Conservation (phyloP, 2,329 filamentous ascomycete species). For the Torrubiellomyces zombiae region DNA sequence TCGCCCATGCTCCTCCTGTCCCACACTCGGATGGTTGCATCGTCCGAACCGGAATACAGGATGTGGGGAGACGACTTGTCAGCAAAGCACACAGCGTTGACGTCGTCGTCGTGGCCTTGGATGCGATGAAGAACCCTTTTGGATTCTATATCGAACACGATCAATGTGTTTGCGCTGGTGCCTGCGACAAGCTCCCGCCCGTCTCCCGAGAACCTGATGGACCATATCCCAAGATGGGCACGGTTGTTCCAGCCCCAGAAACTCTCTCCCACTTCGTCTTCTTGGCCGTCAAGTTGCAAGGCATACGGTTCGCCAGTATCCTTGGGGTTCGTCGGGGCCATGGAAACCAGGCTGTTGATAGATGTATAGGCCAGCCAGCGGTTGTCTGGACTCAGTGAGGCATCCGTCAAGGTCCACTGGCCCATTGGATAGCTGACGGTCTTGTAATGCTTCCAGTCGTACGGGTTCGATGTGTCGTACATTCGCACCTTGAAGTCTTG, state of each 20-base stretch:
- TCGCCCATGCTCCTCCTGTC: conserved; percentile 86
- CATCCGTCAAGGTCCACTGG: conserved; percentile 93
- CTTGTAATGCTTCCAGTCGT: conserved; percentile 92
- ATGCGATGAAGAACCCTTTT: conserved; percentile 59
- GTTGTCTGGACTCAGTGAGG: conserved; percentile 80
- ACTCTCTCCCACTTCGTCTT: conserved; percentile 5
- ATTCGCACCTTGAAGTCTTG: conserved; percentile 91
- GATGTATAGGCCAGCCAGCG: conserved; percentile 83
- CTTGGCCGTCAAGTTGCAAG: conserved; percentile 54
- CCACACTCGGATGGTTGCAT: conserved; percentile 90
- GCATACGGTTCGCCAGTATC: conserved; percentile 65
- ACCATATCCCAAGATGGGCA: conserved; percentile 56
- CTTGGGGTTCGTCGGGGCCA: conserved; percentile 73
- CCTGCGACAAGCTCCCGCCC: conserved; percentile 82
- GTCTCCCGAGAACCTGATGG: conserved; percentile 81
- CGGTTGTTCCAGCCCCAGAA: conserved; percentile 12
- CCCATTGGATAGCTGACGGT: conserved; percentile 72
- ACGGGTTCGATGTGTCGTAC: conserved; percentile 94
- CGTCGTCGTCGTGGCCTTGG: conserved; percentile 67
- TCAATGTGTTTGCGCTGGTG: conserved; percentile 60
- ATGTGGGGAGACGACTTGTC: conserved; percentile 82
- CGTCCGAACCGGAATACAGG: conserved; percentile 88
- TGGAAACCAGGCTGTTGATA: conserved; percentile 66
- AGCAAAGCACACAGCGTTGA: conserved; percentile 93
- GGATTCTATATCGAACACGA: conserved; percentile 85